A percentile compares a stretch with the other conserved stretches of the same genome.
Conservation (phyloP, 306 rosid species). For the Purshia tridentata region DNA sequence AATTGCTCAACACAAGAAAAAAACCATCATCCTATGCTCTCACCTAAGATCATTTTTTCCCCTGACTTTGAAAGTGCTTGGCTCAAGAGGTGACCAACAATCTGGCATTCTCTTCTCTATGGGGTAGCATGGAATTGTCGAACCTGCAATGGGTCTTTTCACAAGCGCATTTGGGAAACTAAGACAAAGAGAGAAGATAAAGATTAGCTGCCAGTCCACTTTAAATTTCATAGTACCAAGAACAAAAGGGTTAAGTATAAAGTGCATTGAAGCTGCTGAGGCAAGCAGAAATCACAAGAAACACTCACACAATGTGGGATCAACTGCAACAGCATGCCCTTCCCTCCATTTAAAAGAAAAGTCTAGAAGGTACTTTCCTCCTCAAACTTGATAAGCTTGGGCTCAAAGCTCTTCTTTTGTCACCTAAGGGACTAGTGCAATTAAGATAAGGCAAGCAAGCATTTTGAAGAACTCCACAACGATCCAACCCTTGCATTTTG, state of each 20-base stretch:
- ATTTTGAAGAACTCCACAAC: constrained; percentile 60
- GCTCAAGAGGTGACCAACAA: constrained; percentile 86
- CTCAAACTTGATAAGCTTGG: constrained; percentile 50
- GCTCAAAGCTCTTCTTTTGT: constrained; percentile 45
- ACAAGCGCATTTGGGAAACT: constrained; percentile 74
- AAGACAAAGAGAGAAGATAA: constrained; percentile 29
- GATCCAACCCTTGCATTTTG: constrained; percentile 35
- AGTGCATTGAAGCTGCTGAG: no score
- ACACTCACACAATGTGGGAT: constrained; percentile 53
- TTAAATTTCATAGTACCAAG: background rate
- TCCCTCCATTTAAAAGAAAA: constrained; percentile 86
- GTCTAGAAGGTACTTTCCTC: constrained; percentile 54
- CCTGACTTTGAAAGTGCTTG: constrained; percentile 83
- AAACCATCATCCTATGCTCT: constrained; percentile 1
- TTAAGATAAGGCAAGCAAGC: constrained; percentile 66
- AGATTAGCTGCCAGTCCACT: constrained; percentile 27
- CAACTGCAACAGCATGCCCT: constrained; percentile 32
- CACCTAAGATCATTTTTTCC: constrained; percentile 81
- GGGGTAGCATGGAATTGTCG: constrained; percentile 58
- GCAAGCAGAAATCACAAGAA: background rate
- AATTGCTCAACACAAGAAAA: no score
- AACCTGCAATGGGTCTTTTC: constrained; percentile 71
- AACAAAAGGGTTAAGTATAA: background rate
- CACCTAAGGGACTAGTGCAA: constrained; percentile 42
- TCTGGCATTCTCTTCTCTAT: constrained; percentile 65